A percentile compares a stretch with the other conserved stretches of the same genome.
Conservation (phyloP, 352 stramenopile species). For the Saprolegnia parasitica region DNA sequence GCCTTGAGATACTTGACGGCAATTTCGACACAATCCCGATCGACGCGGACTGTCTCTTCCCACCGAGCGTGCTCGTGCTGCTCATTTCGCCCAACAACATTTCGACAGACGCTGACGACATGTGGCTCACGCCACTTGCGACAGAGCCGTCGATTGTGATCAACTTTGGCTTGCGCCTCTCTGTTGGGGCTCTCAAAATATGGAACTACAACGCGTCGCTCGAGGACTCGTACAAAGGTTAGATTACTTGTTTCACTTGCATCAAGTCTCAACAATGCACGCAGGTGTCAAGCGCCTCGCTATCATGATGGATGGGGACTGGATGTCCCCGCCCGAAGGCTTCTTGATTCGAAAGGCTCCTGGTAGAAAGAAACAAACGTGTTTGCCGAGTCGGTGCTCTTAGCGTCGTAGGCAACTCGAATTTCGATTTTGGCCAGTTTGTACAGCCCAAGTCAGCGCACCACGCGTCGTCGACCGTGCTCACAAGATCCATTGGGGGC, state of each 20-base stretch:
- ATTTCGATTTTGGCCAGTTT: slow-evolving; percentile 36
- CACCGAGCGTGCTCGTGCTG: slow-evolving; percentile 8
- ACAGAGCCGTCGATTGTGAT: slow-evolving; percentile 30
- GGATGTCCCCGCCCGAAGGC: slow-evolving; percentile 32
- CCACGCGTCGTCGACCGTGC: not conserved
- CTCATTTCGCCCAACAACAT: slow-evolving; percentile 31
- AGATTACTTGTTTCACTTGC: no score
- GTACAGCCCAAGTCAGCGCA: slow-evolving; percentile 30
- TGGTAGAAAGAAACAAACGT: not conserved
- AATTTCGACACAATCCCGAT: slow-evolving; percentile 46
- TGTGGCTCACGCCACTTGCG: slow-evolving; percentile 57
- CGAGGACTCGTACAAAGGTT: slow-evolving; percentile 1
- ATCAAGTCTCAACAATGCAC: not conserved
- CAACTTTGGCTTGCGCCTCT: slow-evolving; percentile 10
- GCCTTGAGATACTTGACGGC: slow-evolving; percentile 54
- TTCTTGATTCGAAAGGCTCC: slow-evolving; percentile 37
- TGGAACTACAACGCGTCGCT: not conserved
- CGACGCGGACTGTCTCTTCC: slow-evolving; percentile 10
- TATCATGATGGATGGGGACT: slow-evolving; percentile 11
- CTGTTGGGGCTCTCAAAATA: slow-evolving; percentile 28
- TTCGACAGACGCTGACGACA: slow-evolving; percentile 44
- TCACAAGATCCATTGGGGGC: not conserved
- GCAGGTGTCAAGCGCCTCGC: not conserved
- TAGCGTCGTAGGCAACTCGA: slow-evolving; percentile 21
- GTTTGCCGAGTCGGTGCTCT: not conserved